Base-by-base conservation (phyloP, 1,284 basidiomycete species). In the Trichosporon coremiiforme region DNA sequence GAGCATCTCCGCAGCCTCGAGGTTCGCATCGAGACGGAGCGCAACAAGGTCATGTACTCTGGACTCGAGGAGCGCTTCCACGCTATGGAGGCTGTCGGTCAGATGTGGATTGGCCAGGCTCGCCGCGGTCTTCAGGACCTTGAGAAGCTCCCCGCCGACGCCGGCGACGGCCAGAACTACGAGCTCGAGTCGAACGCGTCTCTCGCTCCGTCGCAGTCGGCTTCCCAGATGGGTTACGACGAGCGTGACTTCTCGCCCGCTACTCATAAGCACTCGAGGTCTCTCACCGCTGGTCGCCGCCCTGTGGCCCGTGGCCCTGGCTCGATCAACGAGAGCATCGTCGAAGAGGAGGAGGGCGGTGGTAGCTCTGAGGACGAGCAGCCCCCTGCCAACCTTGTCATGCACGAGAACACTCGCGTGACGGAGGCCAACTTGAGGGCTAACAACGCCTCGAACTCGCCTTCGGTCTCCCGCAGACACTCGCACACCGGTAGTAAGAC, bases 111-210 rank as follows among this genome's bases (percentile, higher is more conserved):
- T 25, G 70, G 70, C 25, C 83, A 84, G 71, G 77, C 83, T 17
- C 79, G 80, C 66, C 71, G 75, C 17, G 83, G 83, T 55, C 68
- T 84, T 55, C 73, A 74, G n/a, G 83, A 83, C 71, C 71, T 84
- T 29, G 81, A 83, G 55, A 64, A 69, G 66, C 65, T 72, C 2
- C 68, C 74, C 74, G 47, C 76, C 79, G 25, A 76, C 33, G 33
- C 33, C 75, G 10, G 67, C 75, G 20, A 77, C 80, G 70, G 79
- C 82, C 4, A 82, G 72, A 80, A 82, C 71, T 84, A 73, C 70
- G 83, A 84, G 74, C 73, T 83, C 65, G 81, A 84, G 71, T 84
- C 83, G 25, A 84, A 84, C 74, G 80, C 78, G n/a, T 84, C 83
- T 0, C 72, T 84, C n/a, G 82, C 82, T 0, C 83, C 83, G 0